Conservation (phyloP, 352 stramenopile species). For the Phytophthora fragariaefolia region DNA sequence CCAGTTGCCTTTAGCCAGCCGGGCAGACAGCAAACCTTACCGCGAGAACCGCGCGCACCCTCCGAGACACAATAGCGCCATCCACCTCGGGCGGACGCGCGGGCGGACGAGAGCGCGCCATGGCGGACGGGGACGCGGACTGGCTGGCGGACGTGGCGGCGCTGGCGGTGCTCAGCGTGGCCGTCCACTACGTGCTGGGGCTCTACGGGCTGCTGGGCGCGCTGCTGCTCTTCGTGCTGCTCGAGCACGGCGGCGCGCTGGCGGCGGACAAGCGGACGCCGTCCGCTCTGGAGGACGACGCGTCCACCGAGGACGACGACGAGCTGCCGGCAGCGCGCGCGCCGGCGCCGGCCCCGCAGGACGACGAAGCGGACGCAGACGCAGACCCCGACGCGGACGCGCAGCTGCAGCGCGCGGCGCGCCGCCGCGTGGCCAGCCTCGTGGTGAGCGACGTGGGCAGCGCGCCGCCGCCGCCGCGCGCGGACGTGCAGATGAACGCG, state of each 20-base stretch:
- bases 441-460: slow-evolving; percentile 53
- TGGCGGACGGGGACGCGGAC: slow-evolving; percentile 39
- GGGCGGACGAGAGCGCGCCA: slow-evolving; percentile 20
- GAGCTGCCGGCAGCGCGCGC: not conserved
- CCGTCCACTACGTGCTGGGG: slow-evolving; percentile 74
- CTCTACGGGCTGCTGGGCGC: slow-evolving; percentile 54
- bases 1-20: slow-evolving; percentile 13
- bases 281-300: slow-evolving; percentile 26
- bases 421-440: slow-evolving; percentile 31
- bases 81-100: slow-evolving; percentile 4
- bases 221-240: slow-evolving; percentile 42
- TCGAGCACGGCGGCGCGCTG: slow-evolving; percentile 46
- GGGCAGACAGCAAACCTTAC: slow-evolving; percentile 17
- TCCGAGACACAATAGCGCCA: not conserved
- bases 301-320: slow-evolving; percentile 33
- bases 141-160: slow-evolving; percentile 68
- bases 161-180: slow-evolving; percentile 56
- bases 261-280: slow-evolving; percentile 17
- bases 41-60: slow-evolving; percentile 8
- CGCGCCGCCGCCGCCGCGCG: not conserved
- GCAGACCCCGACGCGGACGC: slow-evolving; percentile 2
- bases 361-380: slow-evolving; percentile 4
- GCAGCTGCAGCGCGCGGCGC: slow-evolving; percentile 7
- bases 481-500: slow-evolving; percentile 62
- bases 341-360: not conserved